Base-by-base conservation (phyloP, 2,329 filamentous ascomycete species). In the Cryoendolithus antarcticus region DNA sequence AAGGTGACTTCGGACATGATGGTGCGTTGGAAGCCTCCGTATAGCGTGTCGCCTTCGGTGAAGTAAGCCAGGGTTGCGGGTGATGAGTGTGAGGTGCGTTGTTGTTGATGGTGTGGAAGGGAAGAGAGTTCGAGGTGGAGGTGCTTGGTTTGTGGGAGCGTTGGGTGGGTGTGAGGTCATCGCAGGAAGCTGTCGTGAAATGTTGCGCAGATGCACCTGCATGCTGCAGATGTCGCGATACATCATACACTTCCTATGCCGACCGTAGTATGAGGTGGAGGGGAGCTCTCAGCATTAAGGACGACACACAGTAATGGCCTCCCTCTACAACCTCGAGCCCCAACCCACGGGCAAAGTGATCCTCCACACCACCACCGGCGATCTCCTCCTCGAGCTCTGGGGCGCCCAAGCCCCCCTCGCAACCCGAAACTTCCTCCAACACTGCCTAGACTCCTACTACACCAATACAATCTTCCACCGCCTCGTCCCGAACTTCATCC, bases 381-480 rank as follows among this genome's bases (percentile, higher is more conserved):
- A 94, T 55, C 73, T 98, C 42, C 80, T 83, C 30, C 74, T 98
- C 62, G 86, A 94, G 62, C 78, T 98, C 41, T 98, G 94, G 69
- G 88, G 88, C 11, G 91, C 91, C 57, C 91, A 98, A 63, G 82
- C 85, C 1, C 91, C 91, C 6, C 71, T 95, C 45, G 82, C 91
- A 19, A 86, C 81, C 57, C 86, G 89, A 51, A 96, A 95, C 66
- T 98, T 98, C 63, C 73, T 98, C 30, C 91, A 98, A 61, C 81
- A 88, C 55, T 91, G 85, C 57, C 74, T 95, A 50, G 88, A 98
- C 58, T 86, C 86, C 50, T 96, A 96, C 68, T 98, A 96, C 67
- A 80, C 86, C 53, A 79, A 81, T 56, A 95, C 88, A 0, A 80
- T 91, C 45, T 98, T 98, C 65, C 91, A 98, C 65, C 84, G 91